phyloP scores from a whole-genome alignment of 805 yeast species.

The Candida pseudofarinosa region DNA sequence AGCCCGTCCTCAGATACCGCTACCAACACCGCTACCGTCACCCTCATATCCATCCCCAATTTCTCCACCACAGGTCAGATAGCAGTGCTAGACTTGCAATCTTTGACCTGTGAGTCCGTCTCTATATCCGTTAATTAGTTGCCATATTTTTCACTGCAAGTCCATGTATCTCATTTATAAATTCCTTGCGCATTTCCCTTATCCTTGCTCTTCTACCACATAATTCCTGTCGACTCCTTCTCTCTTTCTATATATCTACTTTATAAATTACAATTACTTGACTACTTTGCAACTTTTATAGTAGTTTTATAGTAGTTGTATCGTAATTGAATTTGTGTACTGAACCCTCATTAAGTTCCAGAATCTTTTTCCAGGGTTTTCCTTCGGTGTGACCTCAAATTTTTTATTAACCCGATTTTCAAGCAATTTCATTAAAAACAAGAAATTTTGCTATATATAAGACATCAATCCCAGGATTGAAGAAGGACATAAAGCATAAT shows the following conservation, averaged over 20 bases:
- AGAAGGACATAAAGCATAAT: too few relatives aligned
- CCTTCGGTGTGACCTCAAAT: not conserved
- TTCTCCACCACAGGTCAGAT: slow-evolving; percentile 61
- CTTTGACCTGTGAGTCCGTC: slow-evolving; percentile 47
- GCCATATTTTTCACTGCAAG: not conserved
- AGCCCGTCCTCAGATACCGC: slow-evolving; percentile 17
- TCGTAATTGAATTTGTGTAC: not conserved
- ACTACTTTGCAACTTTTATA: not conserved
- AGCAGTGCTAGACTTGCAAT: slow-evolving; percentile 17
- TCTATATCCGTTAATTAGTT: slow-evolving; percentile 14
- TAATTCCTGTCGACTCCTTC: not conserved
- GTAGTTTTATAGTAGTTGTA: too few relatives aligned
- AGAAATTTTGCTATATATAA: not conserved
- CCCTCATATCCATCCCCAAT: slow-evolving; percentile 65
- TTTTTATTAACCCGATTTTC: not conserved
- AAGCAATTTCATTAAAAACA: not conserved
- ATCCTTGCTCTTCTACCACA: not conserved
- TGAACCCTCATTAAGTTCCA: not conserved
- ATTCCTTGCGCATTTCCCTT: not conserved
- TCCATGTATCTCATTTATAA: not conserved
- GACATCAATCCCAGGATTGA: not conserved
- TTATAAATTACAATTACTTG: not conserved
- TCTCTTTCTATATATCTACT: not conserved
- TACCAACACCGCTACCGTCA: slow-evolving; percentile 25
- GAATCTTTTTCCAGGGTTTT: not conserved